Base-by-base conservation (phyloP, 257 asterid genomes). In the Solanum sejunctum region DNA sequence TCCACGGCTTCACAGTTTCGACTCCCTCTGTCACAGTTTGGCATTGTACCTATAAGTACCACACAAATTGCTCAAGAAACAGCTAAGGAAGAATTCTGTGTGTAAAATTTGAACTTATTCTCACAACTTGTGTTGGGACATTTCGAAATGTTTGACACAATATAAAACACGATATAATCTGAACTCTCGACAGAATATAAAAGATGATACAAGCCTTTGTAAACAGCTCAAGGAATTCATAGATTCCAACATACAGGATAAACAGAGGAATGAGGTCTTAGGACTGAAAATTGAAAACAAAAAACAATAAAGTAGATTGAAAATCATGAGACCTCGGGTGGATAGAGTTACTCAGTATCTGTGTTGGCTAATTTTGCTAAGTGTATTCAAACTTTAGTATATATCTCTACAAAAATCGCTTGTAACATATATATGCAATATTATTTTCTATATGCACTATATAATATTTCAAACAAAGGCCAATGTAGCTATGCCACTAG, bases 1-100 rank as follows among this genome's bases (percentile, higher is more conserved):
- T 86, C 99, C 98, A 92, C 0, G 99, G 98, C 8, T 92, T 88
- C 81, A 92, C 32, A 67, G 91, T 89, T 11, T 85, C 89, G 56
- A 73, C 86, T 84, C 99, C 97, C 49, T 97, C 98, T 9, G 98
- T 93, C 21, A 92, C 92, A 9, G 98, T 93, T 85, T 91, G 88
- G 87, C 99, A 97, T 80, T 86, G 88, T 84, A 95, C 87, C 99
- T 96, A 83, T 45, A 83, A 13, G 73, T 77, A 77, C 49, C 16
- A 77, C 23, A 51, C 61, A 23, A 23, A 23, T 16, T 75, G 43
- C 12, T 49, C 15, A 75, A 45, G 39, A 12, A 73, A 73, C 81
- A 47, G 10, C 10, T 20, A 0, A 7, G 36, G 28, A 72, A 45
- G 26, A 72, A 72, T 43, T 43, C 36, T 45, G n/a, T 7, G 73